Conservation (phyloP, 371 early-diverging fungal genomes). For the Haplosporangium sp. region DNA sequence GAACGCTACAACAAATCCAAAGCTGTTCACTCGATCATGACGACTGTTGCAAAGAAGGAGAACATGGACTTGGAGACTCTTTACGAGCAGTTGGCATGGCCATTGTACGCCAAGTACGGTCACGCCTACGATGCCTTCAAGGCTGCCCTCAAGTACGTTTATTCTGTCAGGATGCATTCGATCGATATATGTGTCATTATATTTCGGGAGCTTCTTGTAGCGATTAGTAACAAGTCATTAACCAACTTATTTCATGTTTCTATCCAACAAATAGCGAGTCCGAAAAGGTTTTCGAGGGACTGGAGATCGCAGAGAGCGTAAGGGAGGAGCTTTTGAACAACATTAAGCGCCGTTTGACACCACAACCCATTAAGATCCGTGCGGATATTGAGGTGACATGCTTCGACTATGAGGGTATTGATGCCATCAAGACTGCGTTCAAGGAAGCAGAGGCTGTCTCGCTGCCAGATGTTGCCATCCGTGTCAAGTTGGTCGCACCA, state of each 20-base stretch:
- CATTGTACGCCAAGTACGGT: conserved; percentile 97
- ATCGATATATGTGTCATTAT: neutral
- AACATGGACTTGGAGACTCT: conserved; percentile 85
- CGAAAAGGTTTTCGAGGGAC: conserved; percentile 87
- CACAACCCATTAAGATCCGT: conserved; percentile 97
- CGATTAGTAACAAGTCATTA: no score
- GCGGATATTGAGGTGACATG: conserved; percentile 98
- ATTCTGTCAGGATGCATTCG: no score
- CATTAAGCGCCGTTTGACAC: conserved; percentile 93
- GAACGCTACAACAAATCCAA: conserved; percentile 98
- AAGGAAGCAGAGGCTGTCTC: conserved; percentile 91
- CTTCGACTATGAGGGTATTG: conserved; percentile 97
- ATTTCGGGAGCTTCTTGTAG: no score
- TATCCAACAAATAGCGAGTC: conserved; percentile 75
- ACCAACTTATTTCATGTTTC: neutral
- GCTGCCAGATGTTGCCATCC: conserved; percentile 84
- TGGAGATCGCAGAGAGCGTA: conserved; percentile 74
- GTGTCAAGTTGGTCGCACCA: conserved; percentile 87
- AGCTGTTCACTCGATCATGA: conserved; percentile 87
- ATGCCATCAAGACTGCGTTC: conserved; percentile 95
- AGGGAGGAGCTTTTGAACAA: conserved; percentile 83
- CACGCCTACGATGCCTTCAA: conserved; percentile 98
- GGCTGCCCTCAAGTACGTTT: conserved; percentile 84
- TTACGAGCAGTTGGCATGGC: conserved; percentile 96
- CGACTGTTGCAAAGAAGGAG: conserved; percentile 94